phyloP scores from a whole-genome alignment of 2,329 filamentous ascomycete genomes.

The Claviceps spartinae region DNA sequence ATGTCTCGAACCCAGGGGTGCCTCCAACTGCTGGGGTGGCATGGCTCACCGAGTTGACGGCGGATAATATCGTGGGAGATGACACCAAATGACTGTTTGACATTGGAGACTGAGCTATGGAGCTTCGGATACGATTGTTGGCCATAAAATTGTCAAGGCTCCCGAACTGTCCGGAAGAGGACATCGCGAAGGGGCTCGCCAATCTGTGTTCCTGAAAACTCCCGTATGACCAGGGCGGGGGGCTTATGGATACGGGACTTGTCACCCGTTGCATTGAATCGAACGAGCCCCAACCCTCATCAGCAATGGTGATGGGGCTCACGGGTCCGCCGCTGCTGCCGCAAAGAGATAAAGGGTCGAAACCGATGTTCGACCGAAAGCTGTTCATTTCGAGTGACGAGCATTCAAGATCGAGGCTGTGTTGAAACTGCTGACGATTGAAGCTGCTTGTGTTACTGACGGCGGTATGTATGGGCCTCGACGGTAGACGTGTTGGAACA shows the following conservation, averaged over 20 bases:
- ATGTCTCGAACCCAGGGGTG: slow-evolving; percentile 25
- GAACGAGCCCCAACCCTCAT: slow-evolving; percentile 20
- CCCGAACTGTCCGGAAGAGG: slow-evolving; percentile 18
- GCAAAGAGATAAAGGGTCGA: slow-evolving; percentile 6
- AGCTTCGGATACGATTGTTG: slow-evolving; percentile 14
- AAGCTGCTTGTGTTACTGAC: slow-evolving; percentile 6
- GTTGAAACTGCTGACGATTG: slow-evolving; percentile 8
- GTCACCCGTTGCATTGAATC: slow-evolving; percentile 16
- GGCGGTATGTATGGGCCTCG: slow-evolving; percentile 18
- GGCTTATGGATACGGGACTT: slow-evolving; percentile 20
- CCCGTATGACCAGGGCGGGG: slow-evolving; percentile 17
- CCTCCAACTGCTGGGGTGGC: slow-evolving; percentile 14
- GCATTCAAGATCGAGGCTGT: slow-evolving; percentile 2
- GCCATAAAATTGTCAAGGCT: slow-evolving; percentile 21
- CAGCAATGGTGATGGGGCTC: slow-evolving; percentile 19
- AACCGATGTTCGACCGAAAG: slow-evolving; percentile 6
- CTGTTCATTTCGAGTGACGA: slow-evolving; percentile 12
- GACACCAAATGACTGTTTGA: slow-evolving; percentile 7
- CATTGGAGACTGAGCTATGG: slow-evolving; percentile 14
- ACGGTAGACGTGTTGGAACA: slow-evolving; percentile 21
- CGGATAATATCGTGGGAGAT: slow-evolving; percentile 12
- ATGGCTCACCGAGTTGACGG: slow-evolving; percentile 9
- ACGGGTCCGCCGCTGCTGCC: slow-evolving; percentile 11
- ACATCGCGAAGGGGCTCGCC: slow-evolving; percentile 14
- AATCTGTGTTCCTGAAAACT: slow-evolving; percentile 19